These are phyloP conservation scores for Neurospora tetrasperma DNA, from an alignment of 495 filamentous ascomycete genomes.

Conservation along the genomic window DNA sequence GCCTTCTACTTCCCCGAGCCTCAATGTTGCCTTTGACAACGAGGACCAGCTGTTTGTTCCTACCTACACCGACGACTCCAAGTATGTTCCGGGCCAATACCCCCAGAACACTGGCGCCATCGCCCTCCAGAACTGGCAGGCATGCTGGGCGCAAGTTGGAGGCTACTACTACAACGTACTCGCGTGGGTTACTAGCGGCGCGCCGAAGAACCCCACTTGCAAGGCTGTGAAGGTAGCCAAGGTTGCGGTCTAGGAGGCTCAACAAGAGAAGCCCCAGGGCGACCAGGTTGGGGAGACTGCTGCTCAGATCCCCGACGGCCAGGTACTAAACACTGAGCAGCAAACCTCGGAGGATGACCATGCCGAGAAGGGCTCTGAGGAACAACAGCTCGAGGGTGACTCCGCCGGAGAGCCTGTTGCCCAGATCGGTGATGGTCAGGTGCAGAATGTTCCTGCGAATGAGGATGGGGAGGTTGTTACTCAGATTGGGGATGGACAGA, in stretches of 20 bases:
- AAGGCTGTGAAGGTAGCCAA: constrained; percentile 32
- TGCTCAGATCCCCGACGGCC: background rate
- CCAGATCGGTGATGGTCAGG: background rate
- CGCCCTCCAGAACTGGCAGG: constrained; percentile 37
- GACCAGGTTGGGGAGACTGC: background rate
- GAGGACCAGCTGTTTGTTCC: constrained; percentile 31
- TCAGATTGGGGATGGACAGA: background rate
- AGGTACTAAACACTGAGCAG: background rate
- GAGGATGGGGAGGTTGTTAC: background rate
- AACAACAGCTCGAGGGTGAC: background rate
- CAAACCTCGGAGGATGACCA: background rate
- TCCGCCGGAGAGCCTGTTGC: background rate
- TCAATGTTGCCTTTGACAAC: constrained; percentile 35
- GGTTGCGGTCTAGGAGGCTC: background rate
- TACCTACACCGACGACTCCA: constrained; percentile 35
- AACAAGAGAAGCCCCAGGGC: background rate
- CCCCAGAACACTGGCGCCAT: constrained; percentile 5
- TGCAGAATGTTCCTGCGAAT: background rate
- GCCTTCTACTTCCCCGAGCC: constrained; percentile 1
- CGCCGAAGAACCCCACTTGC: constrained; percentile 49
- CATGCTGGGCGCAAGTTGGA: constrained; percentile 39
- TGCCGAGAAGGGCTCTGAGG: background rate
- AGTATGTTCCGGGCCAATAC: constrained; percentile 11
- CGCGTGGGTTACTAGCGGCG: constrained; percentile 35
- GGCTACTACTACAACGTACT: constrained; percentile 43